phyloP scores from a whole-genome alignment of 1,284 basidiomycete genomes.

The Marasmius sp. region DNA sequence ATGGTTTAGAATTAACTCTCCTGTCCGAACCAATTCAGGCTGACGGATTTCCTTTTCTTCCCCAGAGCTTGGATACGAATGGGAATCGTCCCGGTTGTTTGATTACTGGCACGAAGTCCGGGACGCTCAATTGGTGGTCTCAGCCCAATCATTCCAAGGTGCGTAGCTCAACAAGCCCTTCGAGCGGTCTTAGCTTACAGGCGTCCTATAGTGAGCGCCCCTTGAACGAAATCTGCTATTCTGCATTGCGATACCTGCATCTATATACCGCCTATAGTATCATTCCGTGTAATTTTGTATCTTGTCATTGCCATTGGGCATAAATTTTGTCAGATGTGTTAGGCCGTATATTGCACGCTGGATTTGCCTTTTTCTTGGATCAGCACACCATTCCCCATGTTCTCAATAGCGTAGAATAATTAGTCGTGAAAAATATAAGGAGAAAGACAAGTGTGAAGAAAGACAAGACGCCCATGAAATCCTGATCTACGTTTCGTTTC shows the following conservation, averaged over 20 bases:
- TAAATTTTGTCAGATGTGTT: too few species aligned
- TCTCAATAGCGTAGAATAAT: slow-evolving; percentile 3
- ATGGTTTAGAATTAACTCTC: slow-evolving; percentile 21
- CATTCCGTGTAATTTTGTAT: too few species aligned
- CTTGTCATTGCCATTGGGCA: too few species aligned
- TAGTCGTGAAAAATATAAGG: slow-evolving; percentile 1
- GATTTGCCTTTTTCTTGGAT: background rate
- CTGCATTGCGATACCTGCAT: too few species aligned
- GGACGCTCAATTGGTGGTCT: slow-evolving; percentile 57
- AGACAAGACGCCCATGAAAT: background rate
- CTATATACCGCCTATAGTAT: too few species aligned
- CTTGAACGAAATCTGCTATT: too few species aligned
- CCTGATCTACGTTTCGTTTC: background rate
- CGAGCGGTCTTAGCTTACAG: too few species aligned
- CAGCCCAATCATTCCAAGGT: slow-evolving; percentile 38
- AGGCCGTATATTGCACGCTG: too few species aligned
- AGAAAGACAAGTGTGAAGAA: too few species aligned
- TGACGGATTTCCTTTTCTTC: slow-evolving; percentile 6
- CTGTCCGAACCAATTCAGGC: background rate
- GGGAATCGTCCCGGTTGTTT: slow-evolving; percentile 31
- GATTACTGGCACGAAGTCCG: slow-evolving; percentile 55
- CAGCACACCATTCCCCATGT: background rate
- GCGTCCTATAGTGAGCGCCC: too few species aligned
- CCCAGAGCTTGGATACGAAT: slow-evolving; percentile 1
- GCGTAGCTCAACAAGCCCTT: background rate